Evolutionary conservation across 495 filamentous ascomycete genomes (phyloP), one percentile per base, ranked within the genome.

Genomic region (Xylaria curta): DNA sequence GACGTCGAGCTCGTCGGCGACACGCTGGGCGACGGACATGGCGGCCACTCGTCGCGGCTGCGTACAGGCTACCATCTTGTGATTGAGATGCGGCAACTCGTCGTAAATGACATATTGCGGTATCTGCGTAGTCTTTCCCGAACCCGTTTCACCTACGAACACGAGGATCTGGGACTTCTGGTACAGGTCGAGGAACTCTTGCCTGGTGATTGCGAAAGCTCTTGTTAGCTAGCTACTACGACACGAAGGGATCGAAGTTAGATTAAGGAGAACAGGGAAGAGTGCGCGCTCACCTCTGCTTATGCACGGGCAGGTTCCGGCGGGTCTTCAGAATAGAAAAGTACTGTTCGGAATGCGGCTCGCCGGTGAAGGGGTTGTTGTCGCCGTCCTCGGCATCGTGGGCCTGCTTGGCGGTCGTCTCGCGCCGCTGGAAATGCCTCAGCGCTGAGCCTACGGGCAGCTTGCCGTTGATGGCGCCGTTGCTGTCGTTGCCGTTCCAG

Each of bases 21-120:
- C 97, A 92, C 97, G 96, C 80, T 98, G 93, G 33, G 97, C 97
- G 21, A 99, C 97, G 44, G 95, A 98, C 97, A 98, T 98, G 72
- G 97, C 97, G 49, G 97, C 97, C 54, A 99, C 97, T 87, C 97
- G 91, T 78, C 97, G 93, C 74, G 97, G 97, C 81, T 99, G 96
- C 7, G 96, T 99, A 88, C 96, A 99, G 68, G 96, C 96, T 47
- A 99, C 91, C 82, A 97, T 89, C 84, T 97, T 98, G 62, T 84
- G 82, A 75, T 92, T 88, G 44, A 88, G 85, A 73, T 98, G 93
- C 7, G 97, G 96, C 28, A 97, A 88, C 82, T 99, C 97, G 84
- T 99, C 97, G 85, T 92, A 98, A 17, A 98, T 87, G 70, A 99
- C 94, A 80, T 97, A 99, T 79, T 99, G 97, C 0, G 97, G 97